A percentile compares a stretch with the other conserved stretches of the same genome.
Conservation (phyloP, 192 early-diverging fungal species). For the Jimgerdemannia flammicorona region DNA sequence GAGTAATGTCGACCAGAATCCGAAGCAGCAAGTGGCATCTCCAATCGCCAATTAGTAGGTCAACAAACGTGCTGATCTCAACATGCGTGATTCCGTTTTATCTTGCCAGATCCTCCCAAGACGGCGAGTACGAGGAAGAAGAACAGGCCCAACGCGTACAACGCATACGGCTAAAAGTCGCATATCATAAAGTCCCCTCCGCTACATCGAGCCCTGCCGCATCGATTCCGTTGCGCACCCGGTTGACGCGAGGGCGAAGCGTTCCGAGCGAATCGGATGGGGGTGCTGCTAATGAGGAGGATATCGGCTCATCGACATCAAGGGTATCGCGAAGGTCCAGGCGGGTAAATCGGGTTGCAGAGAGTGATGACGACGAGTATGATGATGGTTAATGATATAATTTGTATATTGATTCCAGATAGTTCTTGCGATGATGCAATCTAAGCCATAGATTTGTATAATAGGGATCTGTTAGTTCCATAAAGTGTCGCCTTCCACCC, state of each 20-base stretch:
- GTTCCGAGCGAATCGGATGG: not conserved
- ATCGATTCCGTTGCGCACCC: not conserved
- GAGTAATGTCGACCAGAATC: not conserved
- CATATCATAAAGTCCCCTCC: not conserved
- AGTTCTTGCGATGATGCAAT: too few species aligned
- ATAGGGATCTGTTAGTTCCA: too few species aligned
- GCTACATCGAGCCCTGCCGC: not conserved
- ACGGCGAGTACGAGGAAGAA: not conserved
- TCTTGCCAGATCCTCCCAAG: not conserved
- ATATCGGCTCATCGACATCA: not conserved
- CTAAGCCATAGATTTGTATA: not conserved
- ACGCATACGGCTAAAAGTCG: too few species aligned
- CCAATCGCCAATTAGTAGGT: not conserved
- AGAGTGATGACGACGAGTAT: not conserved
- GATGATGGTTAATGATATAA: not conserved
- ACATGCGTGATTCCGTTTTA: not conserved
- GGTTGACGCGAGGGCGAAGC: not conserved
- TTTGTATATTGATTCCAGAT: not conserved
- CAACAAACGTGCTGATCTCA: not conserved
- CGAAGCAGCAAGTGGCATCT: not conserved
- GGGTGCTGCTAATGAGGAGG: not conserved
- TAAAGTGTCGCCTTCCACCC: too few species aligned
- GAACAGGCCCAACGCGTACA: too few species aligned
- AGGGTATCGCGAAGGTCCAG: not conserved
- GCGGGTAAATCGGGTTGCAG: not conserved